Evolutionary conservation across 2,329 filamentous ascomycete genomes (phyloP).

Genomic region (Aspergillus ochraceus): DNA sequence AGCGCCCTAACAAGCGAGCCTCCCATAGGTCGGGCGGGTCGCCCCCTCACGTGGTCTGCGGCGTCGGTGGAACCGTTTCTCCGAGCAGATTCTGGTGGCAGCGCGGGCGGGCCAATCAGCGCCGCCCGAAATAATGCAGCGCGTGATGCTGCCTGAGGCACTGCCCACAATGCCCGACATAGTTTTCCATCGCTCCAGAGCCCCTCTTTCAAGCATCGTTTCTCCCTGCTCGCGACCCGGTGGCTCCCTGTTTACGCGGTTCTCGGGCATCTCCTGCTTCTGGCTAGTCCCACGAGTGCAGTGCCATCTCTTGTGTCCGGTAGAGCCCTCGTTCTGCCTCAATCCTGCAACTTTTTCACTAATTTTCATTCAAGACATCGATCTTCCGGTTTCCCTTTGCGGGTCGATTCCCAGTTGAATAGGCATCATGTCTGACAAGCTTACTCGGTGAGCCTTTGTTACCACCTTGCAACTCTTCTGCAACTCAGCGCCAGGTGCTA

Average conservation of each 20-base stretch:
- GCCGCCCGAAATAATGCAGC: conserved; percentile 19
- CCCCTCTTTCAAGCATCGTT: conserved; percentile 22
- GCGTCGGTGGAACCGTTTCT: conserved; percentile 12
- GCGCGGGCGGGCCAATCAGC: conserved; percentile 18
- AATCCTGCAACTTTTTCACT: background rate
- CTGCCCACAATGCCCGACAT: conserved; percentile 27
- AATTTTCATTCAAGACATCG: background rate
- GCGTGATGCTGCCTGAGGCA: conserved; percentile 19
- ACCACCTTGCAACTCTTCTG: background rate
- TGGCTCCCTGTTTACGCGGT: conserved; percentile 16
- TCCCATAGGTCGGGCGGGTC: conserved; percentile 21
- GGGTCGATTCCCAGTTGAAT: conserved; percentile 16
- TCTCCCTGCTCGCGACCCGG: conserved; percentile 11
- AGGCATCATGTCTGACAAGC: conserved; percentile 80
- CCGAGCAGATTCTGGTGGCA: conserved; percentile 10
- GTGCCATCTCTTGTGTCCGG: conserved; percentile 9
- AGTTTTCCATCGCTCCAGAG: conserved; percentile 22
- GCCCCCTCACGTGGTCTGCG: conserved; percentile 8
- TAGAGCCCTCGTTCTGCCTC: conserved; percentile 3
- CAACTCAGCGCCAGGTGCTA: background rate
- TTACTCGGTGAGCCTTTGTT: conserved; percentile 72
- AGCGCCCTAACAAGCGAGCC: conserved; percentile 22
- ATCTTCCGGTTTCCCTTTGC: conserved; percentile 2
- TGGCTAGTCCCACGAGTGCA: conserved; percentile 16
- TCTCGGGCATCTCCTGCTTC: conserved; percentile 16